phyloP scores from a whole-genome alignment of 2,329 filamentous ascomycete genomes.

The Fusarium annulatum region DNA sequence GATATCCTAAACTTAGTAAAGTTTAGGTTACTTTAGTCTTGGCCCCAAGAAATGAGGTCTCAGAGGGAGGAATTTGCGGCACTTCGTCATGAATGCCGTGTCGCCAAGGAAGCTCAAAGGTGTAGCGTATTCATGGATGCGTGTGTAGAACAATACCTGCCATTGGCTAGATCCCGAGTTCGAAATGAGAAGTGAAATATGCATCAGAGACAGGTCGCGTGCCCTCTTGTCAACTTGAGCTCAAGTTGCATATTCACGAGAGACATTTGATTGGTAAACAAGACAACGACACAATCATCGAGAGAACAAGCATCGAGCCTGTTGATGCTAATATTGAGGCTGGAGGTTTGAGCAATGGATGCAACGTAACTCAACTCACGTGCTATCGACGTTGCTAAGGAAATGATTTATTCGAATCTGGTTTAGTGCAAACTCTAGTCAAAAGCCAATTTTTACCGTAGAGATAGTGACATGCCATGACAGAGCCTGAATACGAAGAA shows the following conservation, averaged over 20 bases:
- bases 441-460: slow-evolving; percentile 17
- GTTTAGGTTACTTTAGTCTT: neutral
- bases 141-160: neutral
- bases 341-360: slow-evolving; percentile 2
- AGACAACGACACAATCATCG: neutral
- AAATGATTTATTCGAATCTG: slow-evolving; percentile 21
- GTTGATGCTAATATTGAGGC: neutral
- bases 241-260: neutral
- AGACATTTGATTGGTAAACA: neutral
- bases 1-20: neutral
- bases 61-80: neutral
- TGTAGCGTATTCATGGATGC: neutral
- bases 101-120: neutral
- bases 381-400: slow-evolving; percentile 18
- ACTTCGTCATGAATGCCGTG: neutral
- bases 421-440: slow-evolving; percentile 20
- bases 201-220: slow-evolving; percentile 21
- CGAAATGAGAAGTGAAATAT: neutral
- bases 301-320: slow-evolving; percentile 8
- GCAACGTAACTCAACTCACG: neutral
- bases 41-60: neutral
- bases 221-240: slow-evolving; percentile 3
- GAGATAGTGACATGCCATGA: neutral
- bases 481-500: neutral
- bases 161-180: neutral